Evolutionary conservation across 768 basidiomycete species (phyloP), one percentile per base, ranked within the genome.

Genomic region (Gloeophyllum trabeum): DNA sequence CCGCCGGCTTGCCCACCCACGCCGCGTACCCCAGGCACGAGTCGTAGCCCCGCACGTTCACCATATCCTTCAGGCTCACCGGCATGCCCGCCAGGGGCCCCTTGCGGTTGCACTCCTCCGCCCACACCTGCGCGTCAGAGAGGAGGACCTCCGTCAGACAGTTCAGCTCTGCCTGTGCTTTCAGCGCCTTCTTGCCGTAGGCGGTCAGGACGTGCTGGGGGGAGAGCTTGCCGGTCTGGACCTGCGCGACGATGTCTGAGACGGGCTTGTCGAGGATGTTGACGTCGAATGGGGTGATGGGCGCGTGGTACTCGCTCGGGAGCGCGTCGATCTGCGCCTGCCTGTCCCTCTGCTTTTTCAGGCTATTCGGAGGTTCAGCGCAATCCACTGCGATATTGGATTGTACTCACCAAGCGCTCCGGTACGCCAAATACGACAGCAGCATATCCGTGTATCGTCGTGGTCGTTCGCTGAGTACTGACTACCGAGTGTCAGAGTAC

Each of bases 91-190:
- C 61, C 7, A 75, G 56, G 0, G 61, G 50, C 6, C 30, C 35
- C 1, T 49, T 45, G 43, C 56, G 23, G 12, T 34, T 3, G 41
- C 44, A 20, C 28, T 43, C 32, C 43, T 43, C 6, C 32, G 35
- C 22, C 13, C 51, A 41, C 35, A 59, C 43, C 23, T 61, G 59
- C n/a, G 36, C 36, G 13, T 21, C 10, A 10, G 61, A 58, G 34
- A 71, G 52, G 48, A 66, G 58, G 48, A 73, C 48, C 24, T 68
- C 67, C 2, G 73, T 62, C 14, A 76, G 51, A 48, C 75, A 76
- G 48, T 76, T 76, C 39, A 69, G 71, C 35, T 61, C 51, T 22
- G 53, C 58, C 21, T 70, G 67, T 1, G 66, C 70, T 0, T 52
- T 48, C 13, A 71, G 52, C 12, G 54, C 51, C 18, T 61, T 60